Evolutionary conservation across 495 filamentous ascomycete species (phyloP).

Genomic region (Penicillium odoratum): DNA sequence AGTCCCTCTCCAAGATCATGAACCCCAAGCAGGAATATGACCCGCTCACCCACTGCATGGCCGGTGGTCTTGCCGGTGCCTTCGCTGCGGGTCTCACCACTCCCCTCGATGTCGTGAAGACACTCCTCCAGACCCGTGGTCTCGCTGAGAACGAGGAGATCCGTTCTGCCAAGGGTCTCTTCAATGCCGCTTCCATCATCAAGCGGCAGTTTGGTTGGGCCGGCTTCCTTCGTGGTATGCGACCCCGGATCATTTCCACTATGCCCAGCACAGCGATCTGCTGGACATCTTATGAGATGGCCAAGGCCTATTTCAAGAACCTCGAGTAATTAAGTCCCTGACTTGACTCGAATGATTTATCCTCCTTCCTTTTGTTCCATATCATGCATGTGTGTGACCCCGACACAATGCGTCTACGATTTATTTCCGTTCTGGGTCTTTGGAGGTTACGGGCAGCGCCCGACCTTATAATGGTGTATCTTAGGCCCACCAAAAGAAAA

Average conservation of each 20-base stretch:
- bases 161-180: conserved; percentile 78
- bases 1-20: conserved; percentile 90
- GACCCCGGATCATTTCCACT: conserved; percentile 89
- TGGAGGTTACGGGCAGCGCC: conserved; percentile 16
- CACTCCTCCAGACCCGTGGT: conserved; percentile 89
- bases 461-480: conserved; percentile 14
- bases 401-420: conserved; percentile 11
- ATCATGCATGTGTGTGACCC: conserved; percentile 9
- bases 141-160: conserved; percentile 78
- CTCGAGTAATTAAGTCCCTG: conserved; percentile 26
- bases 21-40: conserved; percentile 85
- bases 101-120: conserved; percentile 97
- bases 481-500: conserved; percentile 1
- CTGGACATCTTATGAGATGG: conserved; percentile 84
- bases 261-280: conserved; percentile 99
- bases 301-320: conserved; percentile 70
- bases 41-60: conserved; percentile 85
- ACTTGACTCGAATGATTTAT: not conserved
- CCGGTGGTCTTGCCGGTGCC: conserved; percentile 89
- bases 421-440: conserved; percentile 12
- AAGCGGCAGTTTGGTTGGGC: conserved; percentile 77
- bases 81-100: conserved; percentile 92
- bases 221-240: conserved; percentile 90
- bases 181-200: conserved; percentile 79
- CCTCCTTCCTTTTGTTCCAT: conserved; percentile 3